Base-by-base conservation (phyloP, 305 asterid species). In the Fraxinus nigra region DNA sequence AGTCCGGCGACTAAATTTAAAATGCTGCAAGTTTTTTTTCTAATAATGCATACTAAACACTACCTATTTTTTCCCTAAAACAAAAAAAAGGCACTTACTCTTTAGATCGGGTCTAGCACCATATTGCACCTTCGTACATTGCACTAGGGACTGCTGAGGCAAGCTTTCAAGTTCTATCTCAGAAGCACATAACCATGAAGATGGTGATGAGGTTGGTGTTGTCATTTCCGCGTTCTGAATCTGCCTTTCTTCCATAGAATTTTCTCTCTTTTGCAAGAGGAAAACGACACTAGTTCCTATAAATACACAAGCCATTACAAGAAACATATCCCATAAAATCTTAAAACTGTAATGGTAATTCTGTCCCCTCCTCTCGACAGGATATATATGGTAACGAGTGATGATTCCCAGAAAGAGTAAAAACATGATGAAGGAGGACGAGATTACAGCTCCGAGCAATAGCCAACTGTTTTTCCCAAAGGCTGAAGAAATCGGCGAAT, bases 141-240 rank as follows among this genome's bases (percentile, higher is more conserved):
- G 89, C 30, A 84, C 91, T 5, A 89, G 88, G 78, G 93, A 83
- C 37, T 88, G 91, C 24, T 80, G 82, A 51, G 93, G 94, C 78
- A 89, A 84, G 89, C 95, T 91, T 85, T 93, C 97, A 0, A 91
- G 75, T 79, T 91, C 97, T 14, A 82, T 84, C 26, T 87, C 93
- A 0, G 65, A 22, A 77, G 48, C 78, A 16, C 76, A 59, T 40
- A 85, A 40, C 89, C 89, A 89, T 1, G 91, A 87, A 9, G 90
- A 84, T 6, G 92, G 90, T 4, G 91, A 88, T 63, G 80, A 54
- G 9, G 79, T 80, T 2, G 90, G 91, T 0, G 86, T 85, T 4
- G 78, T 85, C 26, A 78, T 28, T 72, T 89, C 93, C 3, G 83
- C 26, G 28, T 75, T 84, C 84, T 82, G 72, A 40, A 91, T 82